Percentiles rank a stretch among this genome's conserved stretches.
phyloP scores from a whole-genome alignment of 108 stramenopile genomes.

The Schizochytrium sp. region DNA sequence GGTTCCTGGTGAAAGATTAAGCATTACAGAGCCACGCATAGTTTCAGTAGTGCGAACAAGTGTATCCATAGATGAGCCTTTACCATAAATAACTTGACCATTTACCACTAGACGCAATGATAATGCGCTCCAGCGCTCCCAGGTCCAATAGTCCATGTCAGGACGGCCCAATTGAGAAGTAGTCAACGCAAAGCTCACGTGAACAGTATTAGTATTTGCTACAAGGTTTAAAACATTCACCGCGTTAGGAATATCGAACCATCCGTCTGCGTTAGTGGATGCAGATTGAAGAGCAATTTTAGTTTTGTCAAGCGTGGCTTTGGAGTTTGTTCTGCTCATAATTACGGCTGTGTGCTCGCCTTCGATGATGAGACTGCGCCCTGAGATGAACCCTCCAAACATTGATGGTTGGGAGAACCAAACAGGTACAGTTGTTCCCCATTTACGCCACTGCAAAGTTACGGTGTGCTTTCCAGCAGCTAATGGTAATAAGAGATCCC shows the following conservation, averaged over 20 bases:
- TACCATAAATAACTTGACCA: neutral
- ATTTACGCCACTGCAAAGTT: constrained; percentile 73
- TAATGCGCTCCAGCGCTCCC: constrained; percentile 61
- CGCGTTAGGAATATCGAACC: constrained; percentile 22
- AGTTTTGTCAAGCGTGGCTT: neutral
- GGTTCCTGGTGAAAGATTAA: constrained; percentile 46
- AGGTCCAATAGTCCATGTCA: constrained; percentile 60
- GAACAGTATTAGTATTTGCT: neutral
- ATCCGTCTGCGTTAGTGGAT: neutral
- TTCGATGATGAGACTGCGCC: constrained; percentile 1
- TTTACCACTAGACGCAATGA: constrained; percentile 53
- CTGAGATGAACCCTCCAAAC: constrained; percentile 27
- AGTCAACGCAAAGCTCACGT: neutral
- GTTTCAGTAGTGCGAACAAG: constrained; percentile 12
- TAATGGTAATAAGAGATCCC: constrained; percentile 67
- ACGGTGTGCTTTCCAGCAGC: constrained; percentile 74
- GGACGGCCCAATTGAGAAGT: neutral
- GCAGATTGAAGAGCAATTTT: constrained; percentile 8
- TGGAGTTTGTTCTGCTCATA: neutral
- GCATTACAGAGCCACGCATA: constrained; percentile 6
- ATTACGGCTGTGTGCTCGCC: neutral
- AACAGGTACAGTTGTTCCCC: neutral
- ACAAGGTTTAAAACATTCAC: neutral
- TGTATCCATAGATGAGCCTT: neutral
- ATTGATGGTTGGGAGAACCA: constrained; percentile 29